Base-by-base conservation (phyloP, 2,329 filamentous ascomycete species). In the Colletotrichum viniferum region DNA sequence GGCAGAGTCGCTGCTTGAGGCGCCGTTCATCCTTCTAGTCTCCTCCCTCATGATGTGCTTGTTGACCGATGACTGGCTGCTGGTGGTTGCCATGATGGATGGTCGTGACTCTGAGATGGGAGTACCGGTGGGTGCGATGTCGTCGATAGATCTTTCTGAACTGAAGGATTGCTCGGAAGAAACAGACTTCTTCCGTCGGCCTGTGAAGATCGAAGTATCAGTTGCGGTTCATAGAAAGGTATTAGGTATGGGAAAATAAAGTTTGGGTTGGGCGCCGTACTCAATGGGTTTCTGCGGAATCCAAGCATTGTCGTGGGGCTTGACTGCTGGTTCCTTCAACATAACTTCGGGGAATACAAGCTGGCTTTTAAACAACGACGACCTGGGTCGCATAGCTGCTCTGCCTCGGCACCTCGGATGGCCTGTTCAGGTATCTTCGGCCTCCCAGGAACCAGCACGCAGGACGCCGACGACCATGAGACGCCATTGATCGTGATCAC, bases 261-360 rank as follows among this genome's bases (percentile, higher is more conserved):
- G 32, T 34, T 21, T 21, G 4, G 18, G 12, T 7, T 26, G 30
- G 18, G 71, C 72, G n/a, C n/a, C n/a, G 43, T 60, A 75, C 73
- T 75, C 43, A 73, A 38, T 58, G 73, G 69, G 58, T 73, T 72
- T 73, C 62, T 73, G 69, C 69, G 69, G 63, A 75, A 73, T 75
- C 73, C 73, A 68, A 75, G 73, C 73, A 75, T 75, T 48, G 16
- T 72, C n/a, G 24, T 26, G 18, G 21, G 48, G 43, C n/a, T 48
- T 48, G 21, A 24, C 13, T 64, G 43, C 14, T 68, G 43, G 10
- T 38, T 38, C 24, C 62, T 18, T 21, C 62, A 21, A 4, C 8
- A 65, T 32, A 4, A 30, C 18, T 30, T 52, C 32, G 18, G 56
- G 67, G 56, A 36, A 48, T 14, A 52, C 12, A 13, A n/a, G 18